Conservation (phyloP, 2,329 filamentous ascomycete genomes). For the Pseudopyricularia cyperi region DNA sequence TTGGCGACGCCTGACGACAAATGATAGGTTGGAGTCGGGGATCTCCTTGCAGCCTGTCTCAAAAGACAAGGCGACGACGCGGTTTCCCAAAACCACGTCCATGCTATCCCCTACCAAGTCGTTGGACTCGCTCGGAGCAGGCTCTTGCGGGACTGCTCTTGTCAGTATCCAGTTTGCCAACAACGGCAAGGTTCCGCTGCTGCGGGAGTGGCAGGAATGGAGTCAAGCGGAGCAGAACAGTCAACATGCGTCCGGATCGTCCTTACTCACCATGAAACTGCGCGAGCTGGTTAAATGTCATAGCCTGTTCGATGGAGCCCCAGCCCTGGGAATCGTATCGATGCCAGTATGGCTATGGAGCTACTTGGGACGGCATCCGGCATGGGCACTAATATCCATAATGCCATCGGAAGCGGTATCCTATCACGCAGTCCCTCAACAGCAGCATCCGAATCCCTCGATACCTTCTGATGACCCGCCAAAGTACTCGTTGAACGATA, state of each 20-base stretch:
- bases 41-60: not conserved
- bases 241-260: not conserved
- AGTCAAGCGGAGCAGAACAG: not conserved
- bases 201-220: not conserved
- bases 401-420: not conserved
- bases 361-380: not conserved
- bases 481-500: not conserved
- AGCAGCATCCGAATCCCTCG: not conserved
- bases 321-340: not conserved
- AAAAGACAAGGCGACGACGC: not conserved
- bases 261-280: not conserved
- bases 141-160: not conserved
- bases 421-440: not conserved
- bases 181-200: not conserved
- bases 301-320: not conserved
- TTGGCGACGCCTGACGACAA: not conserved
- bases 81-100: not conserved
- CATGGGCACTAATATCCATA: constrained; percentile 1
- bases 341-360: constrained; percentile 2
- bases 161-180: not conserved
- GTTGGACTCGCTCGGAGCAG: not conserved
- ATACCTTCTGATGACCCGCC: not conserved
- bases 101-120: not conserved
- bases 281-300: constrained; percentile 1
- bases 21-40: not conserved